Evolutionary conservation across 2,329 filamentous ascomycete species (phyloP), one percentile per base, ranked within the genome.

Genomic region (Trichophyton verrucosum): DNA sequence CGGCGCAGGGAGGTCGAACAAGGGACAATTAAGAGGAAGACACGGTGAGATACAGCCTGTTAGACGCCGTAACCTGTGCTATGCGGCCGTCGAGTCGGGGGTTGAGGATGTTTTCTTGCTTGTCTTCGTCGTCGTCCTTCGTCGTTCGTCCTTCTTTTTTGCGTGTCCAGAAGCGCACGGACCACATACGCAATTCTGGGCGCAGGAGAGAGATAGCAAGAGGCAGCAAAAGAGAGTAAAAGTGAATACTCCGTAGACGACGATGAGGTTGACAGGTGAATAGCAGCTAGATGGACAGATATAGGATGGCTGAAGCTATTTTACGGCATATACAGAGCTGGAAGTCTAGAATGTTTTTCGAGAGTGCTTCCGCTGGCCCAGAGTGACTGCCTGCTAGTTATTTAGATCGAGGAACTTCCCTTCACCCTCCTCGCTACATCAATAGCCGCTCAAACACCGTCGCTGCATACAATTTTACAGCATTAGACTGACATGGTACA

Each of bases 1-100:
- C 70, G 65, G 22, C 59, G 47, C 17, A n/a, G 44, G n/a, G 13
- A 15, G n/a, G n/a, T n/a, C 9, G 9, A 36, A 36, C 7, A 30
- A 46, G 5, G 22, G 27, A 56, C 15, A 51, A 11, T 47, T 20
- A 15, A 51, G 20, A 27, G 13, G 22, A 17, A 51, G 11, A 51
- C 20, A 13, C 20, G 4, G 8, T 13, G 22, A 51, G 46, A 51
- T 9, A 15, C 24, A 51, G 22, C 13, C 46, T 24, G 46, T 11
- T 13, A 15, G 20, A 38, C 9, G 33, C 33, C 11, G 33, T 38
- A 38, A 38, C 33, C 2, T 38, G 33, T 38, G 33, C 33, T 38
- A 38, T 38, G 33, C 33, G 9, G 9, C 33, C 8, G 33, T 38
- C 33, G 33, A 38, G 33, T 38, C 9, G 33, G 13, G 33, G 9